Percentiles rank a stretch among this genome's conserved stretches.
Evolutionary conservation across 441 rosid species (phyloP).

Genomic region (Metrosideros polymorpha): DNA sequence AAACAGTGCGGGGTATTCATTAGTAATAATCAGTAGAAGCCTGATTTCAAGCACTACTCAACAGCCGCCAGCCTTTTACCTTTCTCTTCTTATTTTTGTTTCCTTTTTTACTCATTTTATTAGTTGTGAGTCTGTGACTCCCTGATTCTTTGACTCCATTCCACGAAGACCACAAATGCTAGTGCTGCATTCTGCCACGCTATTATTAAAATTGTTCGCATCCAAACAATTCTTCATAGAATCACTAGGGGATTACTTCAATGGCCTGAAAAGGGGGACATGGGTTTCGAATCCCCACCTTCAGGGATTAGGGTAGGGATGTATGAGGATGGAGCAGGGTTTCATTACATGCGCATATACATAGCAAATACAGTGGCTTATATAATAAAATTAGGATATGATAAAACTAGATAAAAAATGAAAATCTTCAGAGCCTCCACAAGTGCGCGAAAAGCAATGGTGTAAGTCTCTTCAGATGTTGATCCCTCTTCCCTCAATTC

Average conservation of each 20-base stretch:
- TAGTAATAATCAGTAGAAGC: not conserved
- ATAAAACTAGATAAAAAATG: too few species aligned
- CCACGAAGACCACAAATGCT: slow-evolving; percentile 1
- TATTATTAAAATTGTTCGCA: slow-evolving; percentile 3
- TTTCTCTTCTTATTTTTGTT: slow-evolving; percentile 3
- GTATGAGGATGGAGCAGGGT: too few species aligned
- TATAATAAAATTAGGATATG: too few species aligned
- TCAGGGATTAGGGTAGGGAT: too few species aligned
- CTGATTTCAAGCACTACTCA: not conserved
- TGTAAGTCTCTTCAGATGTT: slow-evolving; percentile 5
- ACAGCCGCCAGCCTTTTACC: not conserved
- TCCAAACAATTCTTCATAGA: slow-evolving; percentile 13
- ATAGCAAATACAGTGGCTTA: too few species aligned
- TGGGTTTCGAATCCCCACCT: too few species aligned
- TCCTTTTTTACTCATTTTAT: slow-evolving; percentile 1
- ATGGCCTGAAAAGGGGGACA: too few species aligned
- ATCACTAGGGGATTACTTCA: too few species aligned
- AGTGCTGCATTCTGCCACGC: not conserved
- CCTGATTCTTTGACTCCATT: slow-evolving; percentile 1
- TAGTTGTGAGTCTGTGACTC: not conserved
- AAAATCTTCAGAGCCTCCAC: slow-evolving; percentile 8
- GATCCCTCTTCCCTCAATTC: slow-evolving; percentile 14
- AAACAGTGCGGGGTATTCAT: not conserved
- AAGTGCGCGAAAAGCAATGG: slow-evolving; percentile 11
- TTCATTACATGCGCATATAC: too few species aligned